Evolutionary conservation across 805 yeast species (phyloP).

Genomic region (Cyberlindnera americana): DNA sequence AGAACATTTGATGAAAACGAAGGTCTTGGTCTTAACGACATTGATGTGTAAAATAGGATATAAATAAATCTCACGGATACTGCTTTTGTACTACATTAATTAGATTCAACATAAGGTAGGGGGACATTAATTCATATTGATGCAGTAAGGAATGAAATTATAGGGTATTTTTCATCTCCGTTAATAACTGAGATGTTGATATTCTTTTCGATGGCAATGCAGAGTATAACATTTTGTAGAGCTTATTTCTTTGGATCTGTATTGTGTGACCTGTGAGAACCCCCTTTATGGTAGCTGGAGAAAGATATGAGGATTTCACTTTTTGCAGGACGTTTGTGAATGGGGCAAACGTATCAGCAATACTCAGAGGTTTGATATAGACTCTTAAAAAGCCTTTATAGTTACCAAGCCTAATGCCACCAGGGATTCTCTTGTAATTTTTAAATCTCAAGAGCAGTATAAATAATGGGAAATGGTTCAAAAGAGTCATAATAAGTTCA

Average conservation of each 20-base stretch:
- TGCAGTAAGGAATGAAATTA: not conserved
- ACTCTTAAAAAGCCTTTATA: slow-evolving; percentile 28
- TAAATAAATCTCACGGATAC: too few species aligned
- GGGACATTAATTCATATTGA: not conserved
- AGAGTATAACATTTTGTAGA: slow-evolving; percentile 51
- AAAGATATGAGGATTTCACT: slow-evolving; percentile 40
- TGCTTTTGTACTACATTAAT: too few species aligned
- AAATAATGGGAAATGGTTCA: slow-evolving; percentile 86
- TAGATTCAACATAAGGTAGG: too few species aligned
- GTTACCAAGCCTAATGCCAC: slow-evolving; percentile 43
- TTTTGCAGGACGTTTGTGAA: slow-evolving; percentile 39
- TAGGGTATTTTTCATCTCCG: slow-evolving; percentile 9
- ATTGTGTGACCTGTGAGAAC: slow-evolving; percentile 43
- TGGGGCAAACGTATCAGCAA: slow-evolving; percentile 45
- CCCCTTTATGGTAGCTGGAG: slow-evolving; percentile 36
- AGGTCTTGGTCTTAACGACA: slow-evolving; percentile 70
- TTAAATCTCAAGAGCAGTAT: slow-evolving; percentile 75
- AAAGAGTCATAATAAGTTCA: slow-evolving; percentile 56
- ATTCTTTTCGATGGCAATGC: slow-evolving; percentile 40
- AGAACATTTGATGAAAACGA: slow-evolving; percentile 90
- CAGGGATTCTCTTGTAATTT: slow-evolving; percentile 67
- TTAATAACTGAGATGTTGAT: slow-evolving; percentile 9
- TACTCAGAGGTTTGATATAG: slow-evolving; percentile 42
- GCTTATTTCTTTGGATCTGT: slow-evolving; percentile 42
- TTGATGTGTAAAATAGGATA: slow-evolving; percentile 30